These are phyloP conservation scores for Irpex sp. DNA, from an alignment of 1,284 basidiomycete species.

Conservation along the genomic window DNA sequence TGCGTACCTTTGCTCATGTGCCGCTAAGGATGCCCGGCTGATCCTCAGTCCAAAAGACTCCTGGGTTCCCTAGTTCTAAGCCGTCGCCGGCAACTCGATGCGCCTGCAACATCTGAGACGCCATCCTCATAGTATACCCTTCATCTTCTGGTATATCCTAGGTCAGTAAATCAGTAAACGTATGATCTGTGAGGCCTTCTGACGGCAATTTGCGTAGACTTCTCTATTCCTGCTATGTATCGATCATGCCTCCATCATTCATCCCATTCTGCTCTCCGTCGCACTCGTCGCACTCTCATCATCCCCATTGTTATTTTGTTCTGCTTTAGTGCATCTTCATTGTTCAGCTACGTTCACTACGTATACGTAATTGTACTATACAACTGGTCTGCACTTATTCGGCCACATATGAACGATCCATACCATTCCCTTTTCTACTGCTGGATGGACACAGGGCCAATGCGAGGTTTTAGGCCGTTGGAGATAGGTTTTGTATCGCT, in stretches of 20 bases:
- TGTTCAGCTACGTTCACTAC: not conserved
- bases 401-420: not conserved
- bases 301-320: not conserved
- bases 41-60: slow-evolving; percentile 27
- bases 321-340: not conserved
- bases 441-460: no score
- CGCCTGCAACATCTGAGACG: not conserved
- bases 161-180: not conserved
- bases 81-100: slow-evolving; percentile 44
- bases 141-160: not conserved
- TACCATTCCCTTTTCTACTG: not conserved
- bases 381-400: not conserved
- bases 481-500: no score
- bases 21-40: slow-evolving; percentile 1
- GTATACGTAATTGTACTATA: not conserved
- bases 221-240: not conserved
- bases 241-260: not conserved
- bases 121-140: not conserved
- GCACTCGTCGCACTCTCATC: not conserved
- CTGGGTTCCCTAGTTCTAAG: slow-evolving; percentile 60
- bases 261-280: not conserved
- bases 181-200: not conserved
- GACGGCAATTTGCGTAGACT: not conserved
- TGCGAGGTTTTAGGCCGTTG: no score
- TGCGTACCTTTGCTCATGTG: slow-evolving; percentile 22